phyloP scores from a whole-genome alignment of 176 grass and related monocot species.

The Cenchrus purpureus region DNA sequence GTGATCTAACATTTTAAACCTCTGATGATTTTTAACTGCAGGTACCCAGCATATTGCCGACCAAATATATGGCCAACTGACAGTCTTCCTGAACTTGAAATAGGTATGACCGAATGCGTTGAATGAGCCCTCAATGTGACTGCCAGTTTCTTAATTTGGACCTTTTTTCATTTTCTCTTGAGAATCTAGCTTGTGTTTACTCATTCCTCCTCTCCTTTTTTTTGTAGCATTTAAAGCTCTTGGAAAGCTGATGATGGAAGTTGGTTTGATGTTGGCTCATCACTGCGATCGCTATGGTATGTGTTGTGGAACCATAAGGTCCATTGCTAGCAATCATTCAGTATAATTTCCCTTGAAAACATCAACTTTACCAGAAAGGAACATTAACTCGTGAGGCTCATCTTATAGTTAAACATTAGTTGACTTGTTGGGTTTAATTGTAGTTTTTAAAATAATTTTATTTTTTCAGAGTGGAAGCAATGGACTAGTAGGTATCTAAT shows the following conservation, averaged over 20 bases:
- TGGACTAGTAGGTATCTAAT: neutral
- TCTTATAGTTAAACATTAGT: neutral
- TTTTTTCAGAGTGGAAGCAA: no score
- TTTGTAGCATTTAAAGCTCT: conserved; percentile 85
- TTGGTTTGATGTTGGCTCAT: conserved; percentile 90
- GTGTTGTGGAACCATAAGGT: neutral
- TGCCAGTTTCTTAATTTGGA: neutral
- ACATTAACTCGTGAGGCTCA: neutral
- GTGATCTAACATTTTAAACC: neutral
- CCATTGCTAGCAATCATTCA: no score
- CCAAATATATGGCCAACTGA: conserved; percentile 83
- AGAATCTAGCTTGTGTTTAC: neutral
- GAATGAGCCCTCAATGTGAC: neutral
- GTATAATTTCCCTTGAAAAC: neutral
- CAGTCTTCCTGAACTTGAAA: conserved; percentile 75
- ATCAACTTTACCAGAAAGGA: neutral
- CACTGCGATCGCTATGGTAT: conserved; percentile 93
- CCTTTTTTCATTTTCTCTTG: neutral
- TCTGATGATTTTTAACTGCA: conserved; percentile 36
- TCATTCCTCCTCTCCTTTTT: neutral
- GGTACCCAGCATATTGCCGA: conserved; percentile 90
- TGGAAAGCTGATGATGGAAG: conserved; percentile 84
- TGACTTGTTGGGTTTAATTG: neutral
- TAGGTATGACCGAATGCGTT: conserved; percentile 49
- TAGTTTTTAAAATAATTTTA: no score